Base-by-base conservation (phyloP, 768 basidiomycete species). In the Tephrocybe sp. region DNA sequence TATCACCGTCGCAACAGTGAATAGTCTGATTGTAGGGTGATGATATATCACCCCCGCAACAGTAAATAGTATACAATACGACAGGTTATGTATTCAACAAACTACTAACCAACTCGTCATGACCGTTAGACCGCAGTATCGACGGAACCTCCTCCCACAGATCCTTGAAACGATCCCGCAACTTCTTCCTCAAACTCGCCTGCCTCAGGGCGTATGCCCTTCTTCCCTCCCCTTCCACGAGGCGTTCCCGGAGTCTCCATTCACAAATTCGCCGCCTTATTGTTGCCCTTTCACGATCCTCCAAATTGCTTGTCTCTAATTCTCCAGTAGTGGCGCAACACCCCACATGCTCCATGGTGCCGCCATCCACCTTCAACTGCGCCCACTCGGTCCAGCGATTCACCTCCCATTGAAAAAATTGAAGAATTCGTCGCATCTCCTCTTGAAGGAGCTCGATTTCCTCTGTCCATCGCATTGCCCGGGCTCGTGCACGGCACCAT, bases 401-500 rank as follows among this genome's bases (percentile, higher is more conserved):
- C 18, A 47, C 29, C 5, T 53, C 43, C 59, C 57, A 61, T 15
- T 13, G 19, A 5, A 62, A 50, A 42, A 55, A 67, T 16, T 25
- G 47, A 2, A 53, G 38, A 57, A 38, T 41, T 25, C 9, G 24
- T 15, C 21, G 16, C 21, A 25, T 21, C 24, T 18, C 25, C 19
- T 29, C 60, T 36, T 57, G 47, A 12, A 63, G 41, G 1, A 63
- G 53, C 21, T 53, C 43, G 9, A 59, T 45, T 45, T 64, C 63
- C 23, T 64, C 62, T 2, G 22, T n/a, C 62, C 60, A 64, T 3
- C 59, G 47, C 37, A 48, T 31, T 4, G 53, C 47, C 7, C 57
- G 50, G 1, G 61, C 61, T 9, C 54, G 50, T 0, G 57, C 18
- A 45, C 55, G 56, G 13, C 56, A 55, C 58, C 61, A 64, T 22